Evolutionary conservation across 2,329 filamentous ascomycete genomes (phyloP).

Genomic region (Graphilbum fragrans): DNA sequence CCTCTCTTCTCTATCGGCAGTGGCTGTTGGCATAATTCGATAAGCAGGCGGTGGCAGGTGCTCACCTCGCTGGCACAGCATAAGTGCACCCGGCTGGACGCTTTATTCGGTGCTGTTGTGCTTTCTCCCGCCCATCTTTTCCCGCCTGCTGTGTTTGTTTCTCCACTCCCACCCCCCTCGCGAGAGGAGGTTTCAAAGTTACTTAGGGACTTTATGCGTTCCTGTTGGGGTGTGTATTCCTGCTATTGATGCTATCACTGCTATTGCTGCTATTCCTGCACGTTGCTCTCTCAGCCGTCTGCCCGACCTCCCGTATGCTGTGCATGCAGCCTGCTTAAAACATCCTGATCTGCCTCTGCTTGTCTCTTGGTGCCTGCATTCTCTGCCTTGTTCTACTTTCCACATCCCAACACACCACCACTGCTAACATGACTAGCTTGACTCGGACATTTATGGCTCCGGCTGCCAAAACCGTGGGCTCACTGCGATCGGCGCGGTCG

Average conservation of each 20-base stretch:
- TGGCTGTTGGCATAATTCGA: too few species aligned
- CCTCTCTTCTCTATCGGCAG: too few species aligned
- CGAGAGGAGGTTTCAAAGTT: background rate
- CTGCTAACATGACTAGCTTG: slow-evolving; percentile 15
- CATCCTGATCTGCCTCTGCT: too few species aligned
- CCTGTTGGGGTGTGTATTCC: background rate
- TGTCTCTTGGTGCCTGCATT: background rate
- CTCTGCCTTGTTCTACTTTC: background rate
- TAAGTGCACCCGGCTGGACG: too few species aligned
- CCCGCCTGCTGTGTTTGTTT: background rate
- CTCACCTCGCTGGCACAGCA: too few species aligned
- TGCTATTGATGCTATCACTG: too few species aligned
- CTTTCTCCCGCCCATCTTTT: background rate
- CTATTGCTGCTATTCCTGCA: background rate
- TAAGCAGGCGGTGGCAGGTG: too few species aligned
- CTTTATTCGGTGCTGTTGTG: background rate
- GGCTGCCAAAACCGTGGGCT: slow-evolving; percentile 12
- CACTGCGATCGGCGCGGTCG: slow-evolving; percentile 17
- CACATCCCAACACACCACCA: background rate
- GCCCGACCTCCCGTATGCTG: background rate
- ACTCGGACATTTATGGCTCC: slow-evolving; percentile 17
- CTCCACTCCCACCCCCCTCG: background rate
- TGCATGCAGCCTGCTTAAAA: too few species aligned
- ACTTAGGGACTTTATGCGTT: background rate
- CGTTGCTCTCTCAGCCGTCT: background rate